Percentiles rank a stretch among this genome's conserved stretches.
These are phyloP conservation scores for Sugiyamaella novakii DNA, from an alignment of 1,139 yeast genomes.

Conservation along the genomic window DNA sequence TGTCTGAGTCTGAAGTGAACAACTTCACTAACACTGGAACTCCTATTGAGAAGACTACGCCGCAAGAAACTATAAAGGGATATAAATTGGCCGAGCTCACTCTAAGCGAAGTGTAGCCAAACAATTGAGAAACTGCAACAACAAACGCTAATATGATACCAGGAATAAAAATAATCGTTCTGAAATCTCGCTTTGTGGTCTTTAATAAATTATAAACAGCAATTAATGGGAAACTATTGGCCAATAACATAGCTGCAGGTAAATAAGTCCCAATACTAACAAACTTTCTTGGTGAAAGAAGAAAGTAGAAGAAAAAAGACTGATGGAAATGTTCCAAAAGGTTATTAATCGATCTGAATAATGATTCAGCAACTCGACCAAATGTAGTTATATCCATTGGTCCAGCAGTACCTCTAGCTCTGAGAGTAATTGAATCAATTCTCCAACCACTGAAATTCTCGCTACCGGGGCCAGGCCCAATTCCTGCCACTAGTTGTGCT, in stretches of 20 bases:
- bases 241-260: conserved; percentile 78
- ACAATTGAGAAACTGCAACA: conserved; percentile 27
- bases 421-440: conserved; percentile 83
- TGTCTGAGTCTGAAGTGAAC: conserved; percentile 6
- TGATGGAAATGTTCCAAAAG: conserved; percentile 95
- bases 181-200: conserved; percentile 34
- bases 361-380: conserved; percentile 86
- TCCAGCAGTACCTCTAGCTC: conserved; percentile 62
- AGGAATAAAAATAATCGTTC: conserved; percentile 27
- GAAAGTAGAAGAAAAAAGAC: conserved; percentile 87
- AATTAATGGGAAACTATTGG: conserved; percentile 70
- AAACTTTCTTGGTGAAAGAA: conserved; percentile 76
- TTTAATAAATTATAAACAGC: conserved; percentile 53
- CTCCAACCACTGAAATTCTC: conserved; percentile 97
- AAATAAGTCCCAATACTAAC: conserved; percentile 93
- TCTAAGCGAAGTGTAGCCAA: conserved; percentile 28
- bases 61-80: conserved; percentile 23
- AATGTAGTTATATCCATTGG: conserved; percentile 82
- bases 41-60: conserved; percentile 19
- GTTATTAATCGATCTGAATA: conserved; percentile 87
- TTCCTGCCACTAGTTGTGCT: conserved; percentile 71
- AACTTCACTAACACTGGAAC: conserved; percentile 23
- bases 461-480: conserved; percentile 62
- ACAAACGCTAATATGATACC: conserved; percentile 31
- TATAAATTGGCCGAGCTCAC: conserved; percentile 22